Evolutionary conservation across 306 rosid genomes (phyloP).

Genomic region (Ormosia semicastrata): DNA sequence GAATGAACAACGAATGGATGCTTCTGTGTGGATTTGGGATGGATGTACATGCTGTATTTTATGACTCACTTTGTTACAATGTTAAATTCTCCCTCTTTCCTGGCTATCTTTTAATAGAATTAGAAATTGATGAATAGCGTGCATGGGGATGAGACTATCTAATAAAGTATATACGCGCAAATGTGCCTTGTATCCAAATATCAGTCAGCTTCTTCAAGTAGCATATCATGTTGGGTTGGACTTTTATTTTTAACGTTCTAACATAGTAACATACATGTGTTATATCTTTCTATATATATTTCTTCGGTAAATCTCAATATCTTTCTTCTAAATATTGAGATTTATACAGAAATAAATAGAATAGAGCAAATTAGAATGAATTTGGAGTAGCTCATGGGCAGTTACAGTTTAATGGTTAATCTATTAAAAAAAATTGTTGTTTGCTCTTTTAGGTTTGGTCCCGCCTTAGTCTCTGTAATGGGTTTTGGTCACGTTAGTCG

Average conservation of each 20-base stretch:
- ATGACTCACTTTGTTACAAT: constrained; percentile 18
- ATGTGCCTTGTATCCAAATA: background rate
- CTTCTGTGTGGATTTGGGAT: constrained; percentile 23
- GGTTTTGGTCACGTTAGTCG: no score
- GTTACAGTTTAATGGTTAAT: no score
- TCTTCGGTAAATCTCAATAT: background rate
- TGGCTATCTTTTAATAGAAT: background rate
- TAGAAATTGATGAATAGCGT: background rate
- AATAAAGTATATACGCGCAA: background rate
- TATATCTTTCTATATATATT: background rate
- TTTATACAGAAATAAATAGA: no score
- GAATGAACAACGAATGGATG: background rate
- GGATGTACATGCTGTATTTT: constrained; percentile 33
- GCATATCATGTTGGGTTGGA: background rate
- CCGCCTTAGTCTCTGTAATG: no score
- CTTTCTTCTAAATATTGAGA: no score
- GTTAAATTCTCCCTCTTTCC: background rate
- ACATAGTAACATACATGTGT: background rate
- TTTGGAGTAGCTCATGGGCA: no score
- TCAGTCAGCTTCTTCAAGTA: background rate
- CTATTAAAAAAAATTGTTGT: no score
- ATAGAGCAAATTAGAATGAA: no score
- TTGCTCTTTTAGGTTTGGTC: no score
- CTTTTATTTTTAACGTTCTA: background rate
- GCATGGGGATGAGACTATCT: background rate